Conservation (phyloP, 768 basidiomycete species). For the Steccherinum ochraceum region DNA sequence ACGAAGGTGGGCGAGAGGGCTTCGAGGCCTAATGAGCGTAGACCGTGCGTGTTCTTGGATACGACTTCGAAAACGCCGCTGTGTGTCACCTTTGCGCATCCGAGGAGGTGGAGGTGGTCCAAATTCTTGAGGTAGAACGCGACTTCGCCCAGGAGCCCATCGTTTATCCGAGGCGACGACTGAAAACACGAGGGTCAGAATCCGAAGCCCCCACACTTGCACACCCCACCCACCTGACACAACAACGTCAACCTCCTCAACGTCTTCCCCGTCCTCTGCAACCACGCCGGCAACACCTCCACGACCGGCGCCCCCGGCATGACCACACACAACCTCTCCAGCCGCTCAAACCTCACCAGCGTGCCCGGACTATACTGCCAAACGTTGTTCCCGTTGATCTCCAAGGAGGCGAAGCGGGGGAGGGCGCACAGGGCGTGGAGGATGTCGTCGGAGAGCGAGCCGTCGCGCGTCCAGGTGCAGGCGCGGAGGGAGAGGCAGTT, state of each 20-base stretch:
- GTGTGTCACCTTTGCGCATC: conserved; percentile 66
- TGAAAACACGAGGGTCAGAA: neutral
- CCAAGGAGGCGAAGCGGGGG: conserved; percentile 44
- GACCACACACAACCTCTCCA: conserved; percentile 59
- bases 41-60: conserved; percentile 35
- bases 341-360: conserved; percentile 42
- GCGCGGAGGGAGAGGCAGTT: conserved; percentile 57
- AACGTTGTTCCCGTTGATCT: conserved; percentile 64
- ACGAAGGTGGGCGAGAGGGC: conserved; percentile 58
- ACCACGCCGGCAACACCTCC: conserved; percentile 45
- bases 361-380: conserved; percentile 46
- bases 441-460: conserved; percentile 56
- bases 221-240: conserved; percentile 64
- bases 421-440: conserved; percentile 44
- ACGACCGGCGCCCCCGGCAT: conserved; percentile 64
- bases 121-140: conserved; percentile 44
- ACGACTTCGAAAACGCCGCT: conserved; percentile 48
- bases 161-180: conserved; percentile 55
- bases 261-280: conserved; percentile 33
- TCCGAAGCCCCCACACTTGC: no score
- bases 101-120: conserved; percentile 53
- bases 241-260: conserved; percentile 58
- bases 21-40: conserved; percentile 55
- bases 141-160: conserved; percentile 43
- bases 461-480: conserved; percentile 79